Evolutionary conservation across 495 filamentous ascomycete genomes (phyloP), one percentile per base, ranked within the genome.

Genomic region (Aspergillus asperescens): DNA sequence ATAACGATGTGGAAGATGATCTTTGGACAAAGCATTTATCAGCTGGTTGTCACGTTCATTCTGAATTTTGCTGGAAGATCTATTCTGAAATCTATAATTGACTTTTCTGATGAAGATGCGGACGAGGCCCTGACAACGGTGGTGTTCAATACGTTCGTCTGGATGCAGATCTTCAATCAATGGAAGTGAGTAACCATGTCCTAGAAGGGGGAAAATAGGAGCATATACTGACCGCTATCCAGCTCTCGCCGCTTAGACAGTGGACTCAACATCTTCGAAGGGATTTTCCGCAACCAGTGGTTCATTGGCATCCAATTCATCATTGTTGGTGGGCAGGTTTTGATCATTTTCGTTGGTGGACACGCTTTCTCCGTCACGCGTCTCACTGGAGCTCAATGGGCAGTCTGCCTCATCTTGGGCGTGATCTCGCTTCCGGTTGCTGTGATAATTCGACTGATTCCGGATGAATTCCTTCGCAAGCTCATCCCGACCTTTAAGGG

Each of bases 1-100:
- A 63, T 82, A 27, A 86, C 81, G 15, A 94, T 92, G 87, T 92
- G 88, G 88, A 95, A 95, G 71, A 95, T 93, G 88, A 92, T 95
- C 43, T 77, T 89, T 50, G 88, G 88, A 15, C 89, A 95, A 65
- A 76, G 86, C 13, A 84, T 93, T 53, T 94, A 84, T 62, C 88
- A 94, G 62, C 73, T 95, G 20, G 75, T 80, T n/a, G 84, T 95
- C 5, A 89, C 85, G 0, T 76, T 94, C 20, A 75, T 87, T 22
- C 73, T 94, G 12, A 78, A 91, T 68, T 94, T 92, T 67, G 84
- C 78, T 22, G 89, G 90, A 4, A 52, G 53, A 10, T 54, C 59
- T 1, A 86, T 93, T 29, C 71, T 93, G 3, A 52, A 56, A 12
- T 54, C 58, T 2, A 88, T 93, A 31, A 73, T 93, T 12, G 65